Conservation (phyloP, 768 basidiomycete genomes). For the Botryobasidium botryosum region DNA sequence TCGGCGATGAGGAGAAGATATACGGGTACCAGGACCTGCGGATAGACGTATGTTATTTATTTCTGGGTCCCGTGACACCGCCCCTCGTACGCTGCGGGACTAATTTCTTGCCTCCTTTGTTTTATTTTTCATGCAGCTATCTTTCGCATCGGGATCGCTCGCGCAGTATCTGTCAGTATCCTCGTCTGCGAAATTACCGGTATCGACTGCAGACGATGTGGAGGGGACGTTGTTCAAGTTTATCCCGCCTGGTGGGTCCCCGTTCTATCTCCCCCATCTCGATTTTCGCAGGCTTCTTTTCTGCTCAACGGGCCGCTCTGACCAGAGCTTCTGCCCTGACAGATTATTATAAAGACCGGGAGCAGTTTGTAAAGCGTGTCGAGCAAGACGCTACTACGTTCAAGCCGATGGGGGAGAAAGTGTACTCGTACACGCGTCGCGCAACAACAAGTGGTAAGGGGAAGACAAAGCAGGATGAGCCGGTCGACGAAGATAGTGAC, state of each 20-base stretch:
- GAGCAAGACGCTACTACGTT: constrained; percentile 66
- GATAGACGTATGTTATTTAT: constrained; percentile 47
- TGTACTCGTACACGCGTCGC: constrained; percentile 61
- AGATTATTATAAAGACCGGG: constrained; percentile 59
- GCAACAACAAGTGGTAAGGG: constrained; percentile 33
- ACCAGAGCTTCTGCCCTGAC: too few species aligned
- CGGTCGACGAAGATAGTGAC: constrained; percentile 32
- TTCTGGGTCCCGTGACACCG: neutral
- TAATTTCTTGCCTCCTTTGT: too few species aligned
- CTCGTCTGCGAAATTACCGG: constrained; percentile 44
- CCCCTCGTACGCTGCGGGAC: too few species aligned
- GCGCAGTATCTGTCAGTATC: constrained; percentile 53
- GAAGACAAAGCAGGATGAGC: constrained; percentile 29
- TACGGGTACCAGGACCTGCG: constrained; percentile 79
- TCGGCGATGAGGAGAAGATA: constrained; percentile 89
- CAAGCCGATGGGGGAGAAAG: constrained; percentile 54
- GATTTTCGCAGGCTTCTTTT: neutral
- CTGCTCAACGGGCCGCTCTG: neutral
- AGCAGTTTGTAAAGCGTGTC: constrained; percentile 48
- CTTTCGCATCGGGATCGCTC: constrained; percentile 78
- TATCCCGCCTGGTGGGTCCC: constrained; percentile 48
- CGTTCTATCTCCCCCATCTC: neutral
- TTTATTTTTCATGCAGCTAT: constrained; percentile 34
- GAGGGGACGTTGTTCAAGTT: constrained; percentile 58
- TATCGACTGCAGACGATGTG: constrained; percentile 70